phyloP scores from a whole-genome alignment of 1,284 basidiomycete species.

The Erythrobasidium hasegawianum region DNA sequence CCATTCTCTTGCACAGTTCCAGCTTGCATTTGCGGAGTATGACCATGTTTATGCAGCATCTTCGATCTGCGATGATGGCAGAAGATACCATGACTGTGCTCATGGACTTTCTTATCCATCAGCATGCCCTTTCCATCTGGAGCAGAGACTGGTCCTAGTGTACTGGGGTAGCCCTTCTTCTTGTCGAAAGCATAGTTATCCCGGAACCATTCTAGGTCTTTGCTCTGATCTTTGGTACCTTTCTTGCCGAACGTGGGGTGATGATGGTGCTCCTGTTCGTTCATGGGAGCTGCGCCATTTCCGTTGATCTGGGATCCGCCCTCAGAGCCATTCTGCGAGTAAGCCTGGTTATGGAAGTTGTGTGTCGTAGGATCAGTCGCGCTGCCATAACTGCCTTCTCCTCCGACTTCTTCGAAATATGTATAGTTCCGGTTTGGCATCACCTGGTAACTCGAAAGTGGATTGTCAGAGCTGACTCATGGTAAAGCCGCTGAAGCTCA shows the following conservation, averaged over 20 bases:
- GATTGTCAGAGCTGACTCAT: slow-evolving; percentile 9
- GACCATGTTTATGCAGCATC: slow-evolving; percentile 4
- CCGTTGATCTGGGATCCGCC: too few relatives aligned
- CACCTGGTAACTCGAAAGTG: not conserved
- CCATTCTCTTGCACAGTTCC: slow-evolving; percentile 8
- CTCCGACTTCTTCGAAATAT: slow-evolving; percentile 31
- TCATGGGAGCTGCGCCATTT: not conserved
- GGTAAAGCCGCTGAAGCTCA: slow-evolving; percentile 34
- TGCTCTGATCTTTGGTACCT: not conserved
- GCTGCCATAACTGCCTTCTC: not conserved
- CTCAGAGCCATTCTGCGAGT: not conserved
- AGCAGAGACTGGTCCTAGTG: slow-evolving; percentile 25
- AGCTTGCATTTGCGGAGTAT: slow-evolving; percentile 15
- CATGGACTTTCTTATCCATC: slow-evolving; percentile 14
- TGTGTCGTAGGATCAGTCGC: slow-evolving; percentile 20
- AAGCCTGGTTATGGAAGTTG: not conserved
- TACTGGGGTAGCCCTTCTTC: slow-evolving; percentile 34
- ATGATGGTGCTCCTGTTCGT: not conserved
- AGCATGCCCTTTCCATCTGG: slow-evolving; percentile 33
- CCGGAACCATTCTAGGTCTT: slow-evolving; percentile 19
- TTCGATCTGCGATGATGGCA: slow-evolving; percentile 35
- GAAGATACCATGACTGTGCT: slow-evolving; percentile 34
- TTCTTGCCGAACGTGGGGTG: not conserved
- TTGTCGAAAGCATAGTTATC: slow-evolving; percentile 34
- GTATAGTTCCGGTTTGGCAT: slow-evolving; percentile 4